Evolutionary conservation across 768 basidiomycete genomes (phyloP).

Genomic region (Aureoboletus auriporus): DNA sequence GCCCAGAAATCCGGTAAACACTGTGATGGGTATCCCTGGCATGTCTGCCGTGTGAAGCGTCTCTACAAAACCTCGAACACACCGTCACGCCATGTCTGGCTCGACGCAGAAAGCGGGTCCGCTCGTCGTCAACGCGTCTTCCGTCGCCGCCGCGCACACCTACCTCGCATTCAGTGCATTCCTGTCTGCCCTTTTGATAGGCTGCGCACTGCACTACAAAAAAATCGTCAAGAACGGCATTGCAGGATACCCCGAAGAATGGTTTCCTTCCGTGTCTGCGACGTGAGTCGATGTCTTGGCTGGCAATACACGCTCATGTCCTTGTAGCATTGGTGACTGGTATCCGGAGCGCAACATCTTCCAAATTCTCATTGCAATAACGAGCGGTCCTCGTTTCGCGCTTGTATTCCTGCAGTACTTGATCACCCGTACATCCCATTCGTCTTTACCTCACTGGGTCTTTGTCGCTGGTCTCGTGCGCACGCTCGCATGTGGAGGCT

Average conservation of each 20-base stretch:
- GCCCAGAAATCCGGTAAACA: slow-evolving; percentile 92
- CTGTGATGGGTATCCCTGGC: slow-evolving; percentile 73
- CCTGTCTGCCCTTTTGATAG: slow-evolving; percentile 55
- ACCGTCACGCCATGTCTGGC: slow-evolving; percentile 13
- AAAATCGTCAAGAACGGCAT: slow-evolving; percentile 85
- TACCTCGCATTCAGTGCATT: slow-evolving; percentile 65
- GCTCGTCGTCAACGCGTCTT: slow-evolving; percentile 41
- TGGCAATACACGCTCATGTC: slow-evolving; percentile 1
- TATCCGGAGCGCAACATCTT: slow-evolving; percentile 82
- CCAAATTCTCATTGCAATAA: slow-evolving; percentile 84
- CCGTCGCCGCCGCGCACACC: slow-evolving; percentile 63
- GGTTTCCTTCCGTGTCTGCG: slow-evolving; percentile 88
- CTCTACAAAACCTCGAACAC: background rate
- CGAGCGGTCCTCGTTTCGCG: slow-evolving; percentile 77
- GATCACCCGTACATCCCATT: slow-evolving; percentile 42
- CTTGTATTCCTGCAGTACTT: slow-evolving; percentile 63
- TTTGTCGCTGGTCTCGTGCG: slow-evolving; percentile 62
- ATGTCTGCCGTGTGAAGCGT: slow-evolving; percentile 1
- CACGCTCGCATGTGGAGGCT: slow-evolving; percentile 83
- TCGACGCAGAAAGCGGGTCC: slow-evolving; percentile 7
- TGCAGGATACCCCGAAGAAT: slow-evolving; percentile 80
- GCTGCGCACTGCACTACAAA: slow-evolving; percentile 68
- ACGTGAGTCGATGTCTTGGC: slow-evolving; percentile 46
- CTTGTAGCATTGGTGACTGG: slow-evolving; percentile 82
- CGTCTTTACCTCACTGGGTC: slow-evolving; percentile 47